Conservation (phyloP, 345 rosid genomes). For the Anacardium occidentale region DNA sequence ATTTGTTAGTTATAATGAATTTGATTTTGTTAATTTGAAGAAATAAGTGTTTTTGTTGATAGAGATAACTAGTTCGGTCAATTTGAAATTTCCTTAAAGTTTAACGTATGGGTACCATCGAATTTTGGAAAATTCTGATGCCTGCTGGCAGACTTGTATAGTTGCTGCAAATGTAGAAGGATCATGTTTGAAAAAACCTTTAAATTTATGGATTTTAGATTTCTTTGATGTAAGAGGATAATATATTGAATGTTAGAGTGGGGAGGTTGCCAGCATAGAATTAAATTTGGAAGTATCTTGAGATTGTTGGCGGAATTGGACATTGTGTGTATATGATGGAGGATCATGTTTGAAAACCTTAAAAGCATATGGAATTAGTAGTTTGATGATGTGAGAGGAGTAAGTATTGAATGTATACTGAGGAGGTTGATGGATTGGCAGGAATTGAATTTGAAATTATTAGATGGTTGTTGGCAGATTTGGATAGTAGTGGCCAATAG, state of each 20-base stretch:
- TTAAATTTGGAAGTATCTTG: no score
- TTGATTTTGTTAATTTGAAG: background rate
- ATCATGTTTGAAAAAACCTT: background rate
- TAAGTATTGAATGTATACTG: background rate
- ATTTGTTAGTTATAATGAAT: background rate
- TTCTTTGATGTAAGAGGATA: no score
- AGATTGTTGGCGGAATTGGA: background rate
- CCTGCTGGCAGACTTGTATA: background rate
- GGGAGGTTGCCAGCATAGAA: no score
- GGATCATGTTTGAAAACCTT: background rate
- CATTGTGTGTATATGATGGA: background rate
- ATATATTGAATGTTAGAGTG: no score
- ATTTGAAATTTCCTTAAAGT: no score
- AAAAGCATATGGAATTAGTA: background rate
- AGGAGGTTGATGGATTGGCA: background rate
- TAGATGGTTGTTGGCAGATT: background rate
- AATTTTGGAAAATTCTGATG: background rate
- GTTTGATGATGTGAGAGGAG: background rate
- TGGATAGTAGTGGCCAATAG: no score
- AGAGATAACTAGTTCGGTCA: no score
- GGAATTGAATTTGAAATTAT: no score
- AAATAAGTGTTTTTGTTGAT: no score
- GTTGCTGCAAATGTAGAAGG: background rate
- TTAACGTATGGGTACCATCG: background rate
- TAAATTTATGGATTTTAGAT: background rate